Base-by-base conservation (phyloP, 2,329 filamentous ascomycete species). In the Pseudophaeomoniella oleicola region DNA sequence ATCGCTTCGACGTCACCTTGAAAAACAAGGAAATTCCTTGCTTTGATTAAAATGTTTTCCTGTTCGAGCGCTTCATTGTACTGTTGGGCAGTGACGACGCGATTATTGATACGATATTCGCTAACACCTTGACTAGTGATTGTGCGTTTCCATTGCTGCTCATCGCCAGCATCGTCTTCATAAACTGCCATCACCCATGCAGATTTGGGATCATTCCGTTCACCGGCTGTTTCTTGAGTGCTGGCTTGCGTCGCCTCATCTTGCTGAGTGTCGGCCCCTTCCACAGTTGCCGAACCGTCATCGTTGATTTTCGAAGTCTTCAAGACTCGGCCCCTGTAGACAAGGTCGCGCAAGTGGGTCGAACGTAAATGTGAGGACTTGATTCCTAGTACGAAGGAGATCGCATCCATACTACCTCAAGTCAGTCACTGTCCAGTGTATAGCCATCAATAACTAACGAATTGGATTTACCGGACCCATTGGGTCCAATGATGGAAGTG, bases 141-240 rank as follows among this genome's bases (percentile, higher is more conserved):
- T 46, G 78, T 80, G 42, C 90, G 83, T 63, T 94, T 94, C 90
- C 90, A 98, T 47, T 79, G 78, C 54, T 94, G 87, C 57, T 93
- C 85, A 51, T 94, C 84, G 33, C 86, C 88, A 2, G 86, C 86
- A 55, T 98, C 90, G 53, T 98, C 90, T 55, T 94, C 87, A 58
- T 96, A 98, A 12, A 98, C 88, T 18, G 90, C 90, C 86, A 94
- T 96, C 11, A 98, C 92, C 88, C 88, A 98, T 3, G 90, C 92
- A 2, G 79, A 90, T 56, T 87, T 90, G 1, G 90, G 90, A 50
- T 98, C 88, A 45, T 76, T 74, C 47, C 58, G 62, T 50, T 71
- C 51, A 22, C 74, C 78, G n/a, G 74, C 78, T 37, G 76, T 70
- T 37, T 75, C 70, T 44, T 79, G 72, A 4, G 68, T 67, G 15